These are phyloP conservation scores for Claviceps fusiformis DNA, from an alignment of 2,329 filamentous ascomycete genomes.

Conservation along the genomic window DNA sequence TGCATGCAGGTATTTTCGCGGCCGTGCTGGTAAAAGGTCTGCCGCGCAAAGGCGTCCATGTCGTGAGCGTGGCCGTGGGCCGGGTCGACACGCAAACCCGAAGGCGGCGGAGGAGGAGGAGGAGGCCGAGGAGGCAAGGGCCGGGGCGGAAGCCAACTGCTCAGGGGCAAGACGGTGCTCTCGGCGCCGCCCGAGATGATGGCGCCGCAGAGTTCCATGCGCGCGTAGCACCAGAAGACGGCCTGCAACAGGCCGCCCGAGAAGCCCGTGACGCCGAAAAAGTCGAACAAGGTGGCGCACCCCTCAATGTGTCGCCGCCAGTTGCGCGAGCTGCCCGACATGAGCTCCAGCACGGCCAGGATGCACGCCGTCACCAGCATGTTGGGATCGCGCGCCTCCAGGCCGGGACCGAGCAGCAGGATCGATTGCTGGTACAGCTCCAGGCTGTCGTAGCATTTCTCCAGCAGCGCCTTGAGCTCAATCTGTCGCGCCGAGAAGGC, in stretches of 20 bases:
- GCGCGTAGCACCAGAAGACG: conserved; percentile 44
- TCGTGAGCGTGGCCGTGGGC: conserved; percentile 4
- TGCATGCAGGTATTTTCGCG: conserved; percentile 30
- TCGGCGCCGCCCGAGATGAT: conserved; percentile 37
- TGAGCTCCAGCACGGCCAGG: conserved; percentile 33
- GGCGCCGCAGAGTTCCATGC: conserved; percentile 42
- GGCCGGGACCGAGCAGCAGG: conserved; percentile 24
- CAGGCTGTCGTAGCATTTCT: conserved; percentile 34
- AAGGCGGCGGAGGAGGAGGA: too few relatives aligned
- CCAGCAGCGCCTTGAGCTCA: conserved; percentile 33
- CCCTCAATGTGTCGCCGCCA: conserved; percentile 44
- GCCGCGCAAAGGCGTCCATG: conserved; percentile 14
- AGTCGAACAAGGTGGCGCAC: conserved; percentile 37
- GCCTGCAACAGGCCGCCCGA: conserved; percentile 32
- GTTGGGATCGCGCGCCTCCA: conserved; percentile 29
- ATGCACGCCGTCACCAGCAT: conserved; percentile 33
- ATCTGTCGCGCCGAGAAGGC: conserved; percentile 40
- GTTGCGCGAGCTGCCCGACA: conserved; percentile 32
- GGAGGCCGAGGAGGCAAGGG: too few relatives aligned
- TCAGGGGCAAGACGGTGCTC: conserved; percentile 32
- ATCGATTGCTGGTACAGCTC: conserved; percentile 41
- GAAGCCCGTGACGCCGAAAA: conserved; percentile 34
- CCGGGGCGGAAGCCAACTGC: conserved; percentile 29
- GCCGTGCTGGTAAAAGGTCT: conserved; percentile 16
- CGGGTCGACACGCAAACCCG: too few relatives aligned